Evolutionary conservation across 2,329 filamentous ascomycete species (phyloP), one percentile per base, ranked within the genome.

Genomic region (Elsinoe arachidis): DNA sequence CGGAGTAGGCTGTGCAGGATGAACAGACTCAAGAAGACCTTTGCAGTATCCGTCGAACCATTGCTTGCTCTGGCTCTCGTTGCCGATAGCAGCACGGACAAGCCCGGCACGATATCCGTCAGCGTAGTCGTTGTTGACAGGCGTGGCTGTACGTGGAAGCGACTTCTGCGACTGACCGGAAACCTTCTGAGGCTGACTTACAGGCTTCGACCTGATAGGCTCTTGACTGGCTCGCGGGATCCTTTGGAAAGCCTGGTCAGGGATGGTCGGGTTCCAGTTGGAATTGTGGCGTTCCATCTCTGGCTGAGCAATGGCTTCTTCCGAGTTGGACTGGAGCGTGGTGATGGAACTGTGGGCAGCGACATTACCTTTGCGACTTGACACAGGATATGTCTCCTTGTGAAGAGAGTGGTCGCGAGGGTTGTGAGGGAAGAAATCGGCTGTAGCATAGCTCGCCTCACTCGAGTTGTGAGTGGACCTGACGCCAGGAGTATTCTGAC

Each of bases 401-500:
- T 65, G 66, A 43, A 65, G 65, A 5, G 70, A 72, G 55, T 70
- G 69, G 15, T 72, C 69, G 33, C 63, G 62, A 23, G 70, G 67
- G 57, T 72, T 69, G 60, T 62, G 63, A 9, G 70, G 70, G 58
- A 72, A 72, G 66, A 72, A 72, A 60, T 72, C 69, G 17, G 67
- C 66, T 10, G 70, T 72, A 33, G 64, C 63, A 58, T 70, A 68
- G 60, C 70, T 72, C 9, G 69, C 66, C n/a, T 66, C 59, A 58
- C 69, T 72, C 5, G 68, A 69, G 57, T 61, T 43, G 23, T 61
- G 55, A 14, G 44, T 52, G 2, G 33, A 56, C 26, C 26, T 58
- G 39, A 12, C 14, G 23, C 33, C 37, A 14, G 10, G 54, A 17
- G 39, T 15, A 6, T 15, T 21, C 7, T 41, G 17, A 30, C 3